These are phyloP conservation scores for Lomentospora prolificans DNA, from an alignment of 2,329 filamentous ascomycete species.

Conservation along the genomic window DNA sequence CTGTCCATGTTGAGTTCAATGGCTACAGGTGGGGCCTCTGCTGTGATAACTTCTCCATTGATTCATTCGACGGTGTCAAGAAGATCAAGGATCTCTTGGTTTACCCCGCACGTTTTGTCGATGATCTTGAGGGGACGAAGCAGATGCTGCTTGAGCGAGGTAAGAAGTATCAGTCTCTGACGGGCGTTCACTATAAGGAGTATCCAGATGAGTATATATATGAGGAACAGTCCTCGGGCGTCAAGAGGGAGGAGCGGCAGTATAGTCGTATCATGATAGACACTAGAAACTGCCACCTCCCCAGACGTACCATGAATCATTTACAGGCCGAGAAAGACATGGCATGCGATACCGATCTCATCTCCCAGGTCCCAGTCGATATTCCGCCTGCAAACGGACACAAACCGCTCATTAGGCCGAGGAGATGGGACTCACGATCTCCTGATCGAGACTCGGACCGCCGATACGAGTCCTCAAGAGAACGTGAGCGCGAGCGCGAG, in stretches of 20 bases:
- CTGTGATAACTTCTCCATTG: slow-evolving; percentile 23
- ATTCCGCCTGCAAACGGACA: background rate
- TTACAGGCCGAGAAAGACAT: background rate
- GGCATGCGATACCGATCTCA: background rate
- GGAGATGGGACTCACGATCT: background rate
- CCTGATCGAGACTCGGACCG: background rate
- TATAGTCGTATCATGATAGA: slow-evolving; percentile 22
- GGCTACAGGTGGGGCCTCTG: slow-evolving; percentile 35
- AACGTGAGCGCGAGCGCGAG: background rate
- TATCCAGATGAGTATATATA: slow-evolving; percentile 33
- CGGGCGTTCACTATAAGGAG: slow-evolving; percentile 37
- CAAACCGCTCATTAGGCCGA: background rate
- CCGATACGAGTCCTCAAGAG: background rate
- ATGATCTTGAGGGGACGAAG: slow-evolving; percentile 24
- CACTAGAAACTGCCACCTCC: slow-evolving; percentile 3
- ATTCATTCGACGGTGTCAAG: slow-evolving; percentile 31
- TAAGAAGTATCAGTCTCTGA: slow-evolving; percentile 31
- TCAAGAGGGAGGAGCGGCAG: slow-evolving; percentile 19
- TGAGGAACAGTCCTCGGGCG: too few relatives aligned
- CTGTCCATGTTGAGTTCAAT: slow-evolving; percentile 36
- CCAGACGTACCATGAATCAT: background rate
- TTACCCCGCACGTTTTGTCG: slow-evolving; percentile 35
- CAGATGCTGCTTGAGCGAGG: slow-evolving; percentile 30
- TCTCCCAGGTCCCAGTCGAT: background rate
- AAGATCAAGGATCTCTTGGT: slow-evolving; percentile 32